Evolutionary conservation across 2,329 filamentous ascomycete species (phyloP).

Genomic region (Alternaria panax): DNA sequence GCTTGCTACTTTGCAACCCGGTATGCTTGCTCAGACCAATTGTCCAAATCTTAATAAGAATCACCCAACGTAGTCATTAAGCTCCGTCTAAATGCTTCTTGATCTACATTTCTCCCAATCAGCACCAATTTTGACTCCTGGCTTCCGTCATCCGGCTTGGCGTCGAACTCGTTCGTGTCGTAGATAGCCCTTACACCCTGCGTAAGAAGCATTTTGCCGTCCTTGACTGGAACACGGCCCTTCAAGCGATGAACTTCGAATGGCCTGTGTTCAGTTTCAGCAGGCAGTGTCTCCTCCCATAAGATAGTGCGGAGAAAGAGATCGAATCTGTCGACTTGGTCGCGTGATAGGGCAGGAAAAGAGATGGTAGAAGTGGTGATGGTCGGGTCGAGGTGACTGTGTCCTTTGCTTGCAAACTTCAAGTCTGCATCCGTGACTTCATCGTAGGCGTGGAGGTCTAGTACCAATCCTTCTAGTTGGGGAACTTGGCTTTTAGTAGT

Average conservation of each 20-base stretch:
- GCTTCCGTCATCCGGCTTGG: not conserved
- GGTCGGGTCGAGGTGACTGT: constrained; percentile 88
- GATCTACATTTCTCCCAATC: constrained; percentile 41
- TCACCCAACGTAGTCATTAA: constrained; percentile 12
- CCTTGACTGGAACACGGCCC: constrained; percentile 72
- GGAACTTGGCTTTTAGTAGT: constrained; percentile 84
- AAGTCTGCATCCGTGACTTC: constrained; percentile 70
- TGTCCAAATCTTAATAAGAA: not conserved
- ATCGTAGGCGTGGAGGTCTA: constrained; percentile 94
- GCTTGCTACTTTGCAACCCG: not conserved
- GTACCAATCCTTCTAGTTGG: constrained; percentile 80
- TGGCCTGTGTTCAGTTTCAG: constrained; percentile 22
- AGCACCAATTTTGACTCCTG: constrained; percentile 42
- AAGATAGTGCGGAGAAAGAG: constrained; percentile 82
- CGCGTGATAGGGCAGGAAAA: constrained; percentile 65
- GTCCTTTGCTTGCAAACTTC: constrained; percentile 76
- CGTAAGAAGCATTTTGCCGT: constrained; percentile 75
- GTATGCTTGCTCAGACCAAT: not conserved
- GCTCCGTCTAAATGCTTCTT: constrained; percentile 24
- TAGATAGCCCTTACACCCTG: constrained; percentile 95
- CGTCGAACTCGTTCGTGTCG: constrained; percentile 74
- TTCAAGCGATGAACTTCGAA: constrained; percentile 92
- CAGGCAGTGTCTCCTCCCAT: constrained; percentile 76
- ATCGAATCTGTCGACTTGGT: constrained; percentile 72
- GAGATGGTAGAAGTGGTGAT: constrained; percentile 83